Percentiles rank a stretch among this genome's conserved stretches.
phyloP scores from a whole-genome alignment of 768 basidiomycete genomes.

The Lactifluus subvellereus region DNA sequence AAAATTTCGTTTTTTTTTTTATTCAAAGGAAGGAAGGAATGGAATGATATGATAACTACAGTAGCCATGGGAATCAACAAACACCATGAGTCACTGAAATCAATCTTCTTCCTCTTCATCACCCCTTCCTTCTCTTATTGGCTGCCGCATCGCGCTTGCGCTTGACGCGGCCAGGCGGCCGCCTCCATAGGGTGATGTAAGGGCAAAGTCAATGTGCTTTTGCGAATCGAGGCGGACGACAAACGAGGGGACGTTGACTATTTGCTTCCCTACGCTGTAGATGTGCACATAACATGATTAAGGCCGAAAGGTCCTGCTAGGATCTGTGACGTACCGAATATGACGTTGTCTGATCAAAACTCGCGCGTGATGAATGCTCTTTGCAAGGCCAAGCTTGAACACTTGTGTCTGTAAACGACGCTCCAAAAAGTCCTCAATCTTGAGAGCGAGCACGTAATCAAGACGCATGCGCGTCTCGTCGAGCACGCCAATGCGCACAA shows the following conservation, averaged over 20 bases:
- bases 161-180: conserved; percentile 95
- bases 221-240: conserved; percentile 99
- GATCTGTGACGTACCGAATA: conserved; percentile 67
- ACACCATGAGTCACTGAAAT: not conserved
- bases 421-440: conserved; percentile 99
- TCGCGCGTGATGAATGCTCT: conserved; percentile 98
- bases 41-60: not conserved
- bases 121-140: conserved; percentile 85
- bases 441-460: conserved; percentile 99
- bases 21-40: not conserved
- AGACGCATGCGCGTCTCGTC: conserved; percentile 99
- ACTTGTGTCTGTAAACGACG: conserved; percentile 98
- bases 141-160: conserved; percentile 95
- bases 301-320: not conserved
- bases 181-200: conserved; percentile 94
- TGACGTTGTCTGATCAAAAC: conserved; percentile 97
- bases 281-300: not conserved
- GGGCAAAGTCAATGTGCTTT: conserved; percentile 99
- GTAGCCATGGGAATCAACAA: not conserved
- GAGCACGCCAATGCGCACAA: conserved; percentile 99
- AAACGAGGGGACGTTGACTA: conserved; percentile 98
- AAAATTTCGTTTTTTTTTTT: not conserved
- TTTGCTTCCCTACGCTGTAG: conserved; percentile 93
- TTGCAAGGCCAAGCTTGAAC: conserved; percentile 97
- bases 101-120: conserved; percentile 88